These are phyloP conservation scores for Juglanconis oblonga DNA, from an alignment of 2,329 filamentous ascomycete genomes.

Conservation along the genomic window DNA sequence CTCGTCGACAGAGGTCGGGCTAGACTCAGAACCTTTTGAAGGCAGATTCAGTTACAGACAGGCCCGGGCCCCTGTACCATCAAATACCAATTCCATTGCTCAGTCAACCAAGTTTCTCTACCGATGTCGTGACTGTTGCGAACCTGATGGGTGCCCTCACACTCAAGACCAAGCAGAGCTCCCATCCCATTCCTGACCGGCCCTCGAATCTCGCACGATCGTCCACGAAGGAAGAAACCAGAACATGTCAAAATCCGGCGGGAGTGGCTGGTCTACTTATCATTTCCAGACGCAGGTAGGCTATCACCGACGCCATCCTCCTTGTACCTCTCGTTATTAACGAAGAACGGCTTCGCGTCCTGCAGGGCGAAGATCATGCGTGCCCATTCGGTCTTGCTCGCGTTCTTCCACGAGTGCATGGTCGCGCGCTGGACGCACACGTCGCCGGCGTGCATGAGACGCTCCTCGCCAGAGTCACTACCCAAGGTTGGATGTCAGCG, in stretches of 20 bases:
- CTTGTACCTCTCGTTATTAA: slow-evolving; percentile 24
- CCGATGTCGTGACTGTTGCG: neutral
- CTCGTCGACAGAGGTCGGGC: neutral
- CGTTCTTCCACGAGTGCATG: slow-evolving; percentile 43
- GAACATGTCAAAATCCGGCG: neutral
- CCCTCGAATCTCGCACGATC: too few relatives aligned
- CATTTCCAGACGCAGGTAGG: slow-evolving; percentile 14
- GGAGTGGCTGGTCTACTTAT: neutral
- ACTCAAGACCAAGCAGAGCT: neutral
- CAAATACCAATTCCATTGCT: slow-evolving; percentile 12
- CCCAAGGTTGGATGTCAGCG: slow-evolving; percentile 24
- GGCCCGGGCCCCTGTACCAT: slow-evolving; percentile 2
- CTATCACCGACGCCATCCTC: slow-evolving; percentile 22
- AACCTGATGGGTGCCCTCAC: neutral
- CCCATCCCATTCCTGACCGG: too few relatives aligned
- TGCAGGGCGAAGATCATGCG: slow-evolving; percentile 33
- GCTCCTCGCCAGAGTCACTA: slow-evolving; percentile 42
- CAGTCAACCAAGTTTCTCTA: neutral
- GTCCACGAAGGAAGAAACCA: too few relatives aligned
- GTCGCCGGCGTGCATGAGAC: slow-evolving; percentile 42
- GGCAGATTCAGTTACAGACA: neutral
- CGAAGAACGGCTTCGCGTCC: slow-evolving; percentile 25
- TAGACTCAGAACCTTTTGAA: slow-evolving; percentile 3
- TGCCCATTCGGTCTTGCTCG: slow-evolving; percentile 37
- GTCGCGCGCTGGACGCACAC: slow-evolving; percentile 46